Conservation (phyloP, 1,284 basidiomycete genomes). For the Malassezia furfur region DNA sequence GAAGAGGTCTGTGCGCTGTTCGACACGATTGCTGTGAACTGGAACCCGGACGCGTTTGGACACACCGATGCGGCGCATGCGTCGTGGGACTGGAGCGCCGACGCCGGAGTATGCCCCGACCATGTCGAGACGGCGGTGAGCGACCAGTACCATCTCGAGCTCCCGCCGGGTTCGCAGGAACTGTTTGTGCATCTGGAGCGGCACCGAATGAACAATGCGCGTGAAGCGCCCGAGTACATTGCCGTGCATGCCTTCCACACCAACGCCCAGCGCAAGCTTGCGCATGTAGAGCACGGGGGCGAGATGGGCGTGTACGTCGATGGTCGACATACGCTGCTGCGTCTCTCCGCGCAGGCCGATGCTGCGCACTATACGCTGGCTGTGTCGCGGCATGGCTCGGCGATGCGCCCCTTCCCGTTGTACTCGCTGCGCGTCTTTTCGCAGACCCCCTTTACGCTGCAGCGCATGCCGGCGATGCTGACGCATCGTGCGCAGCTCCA, state of each 20-base stretch:
- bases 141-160: slow-evolving; percentile 27
- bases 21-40: slow-evolving; percentile 74
- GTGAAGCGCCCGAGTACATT: slow-evolving; percentile 4
- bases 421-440: slow-evolving; percentile 58
- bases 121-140: slow-evolving; percentile 1
- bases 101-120: slow-evolving; percentile 3
- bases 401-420: not conserved
- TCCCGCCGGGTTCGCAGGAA: not conserved
- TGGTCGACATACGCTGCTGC: slow-evolving; percentile 64
- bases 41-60: slow-evolving; percentile 65
- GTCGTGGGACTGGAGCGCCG: slow-evolving; percentile 43
- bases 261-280: not conserved
- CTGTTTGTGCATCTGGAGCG: slow-evolving; percentile 13
- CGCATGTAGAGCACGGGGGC: slow-evolving; percentile 2
- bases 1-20: slow-evolving; percentile 65
- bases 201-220: not conserved
- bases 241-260: slow-evolving; percentile 15
- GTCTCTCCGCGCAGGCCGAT: slow-evolving; percentile 13
- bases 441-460: slow-evolving; percentile 13
- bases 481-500: slow-evolving; percentile 21
- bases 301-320: slow-evolving; percentile 62
- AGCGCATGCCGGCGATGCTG: slow-evolving; percentile 20
- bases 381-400: slow-evolving; percentile 34
- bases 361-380: slow-evolving; percentile 26
- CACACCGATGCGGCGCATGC: slow-evolving; percentile 61